Percentiles rank a stretch among this genome's conserved stretches.
Evolutionary conservation across 768 basidiomycete genomes (phyloP).

Genomic region (Leccinum imitatum): DNA sequence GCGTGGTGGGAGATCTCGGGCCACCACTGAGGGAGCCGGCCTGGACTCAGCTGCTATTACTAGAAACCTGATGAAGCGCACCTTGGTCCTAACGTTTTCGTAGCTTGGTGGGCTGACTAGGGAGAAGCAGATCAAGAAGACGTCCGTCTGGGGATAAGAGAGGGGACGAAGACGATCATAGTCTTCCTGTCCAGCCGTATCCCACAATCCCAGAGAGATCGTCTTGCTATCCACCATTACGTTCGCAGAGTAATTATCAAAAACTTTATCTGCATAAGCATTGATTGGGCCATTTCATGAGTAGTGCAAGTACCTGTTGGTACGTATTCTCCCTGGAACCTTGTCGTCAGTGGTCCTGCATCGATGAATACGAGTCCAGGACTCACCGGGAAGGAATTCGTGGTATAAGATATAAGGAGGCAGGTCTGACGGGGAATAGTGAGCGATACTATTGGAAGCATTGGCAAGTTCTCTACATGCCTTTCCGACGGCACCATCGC

Average conservation of each 20-base stretch:
- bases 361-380: constrained; percentile 14
- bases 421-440: constrained; percentile 68
- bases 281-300: constrained; percentile 1
- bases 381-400: constrained; percentile 93
- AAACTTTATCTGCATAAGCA: constrained; percentile 53
- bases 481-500: constrained; percentile 99
- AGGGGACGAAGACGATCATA: constrained; percentile 97
- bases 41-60: constrained; percentile 5
- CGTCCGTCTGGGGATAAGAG: constrained; percentile 98
- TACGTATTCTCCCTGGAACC: constrained; percentile 86
- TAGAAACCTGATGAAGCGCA: constrained; percentile 35
- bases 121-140: constrained; percentile 99
- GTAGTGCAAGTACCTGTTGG: constrained; percentile 67
- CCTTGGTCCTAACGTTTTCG: constrained; percentile 98
- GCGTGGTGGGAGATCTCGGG: constrained; percentile 98
- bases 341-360: constrained; percentile 14
- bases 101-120: constrained; percentile 97
- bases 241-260: constrained; percentile 98
- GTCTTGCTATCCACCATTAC: constrained; percentile 99
- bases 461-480: constrained; percentile 41
- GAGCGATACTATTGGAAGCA: constrained; percentile 7
- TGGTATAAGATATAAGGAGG: constrained; percentile 98
- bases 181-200: constrained; percentile 99
- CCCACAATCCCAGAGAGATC: constrained; percentile 97
- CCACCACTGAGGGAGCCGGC: constrained; percentile 64